A percentile compares a stretch with the other conserved stretches of the same genome.
Conservation (phyloP, 1,284 basidiomycete species). For the Athelia sp. region DNA sequence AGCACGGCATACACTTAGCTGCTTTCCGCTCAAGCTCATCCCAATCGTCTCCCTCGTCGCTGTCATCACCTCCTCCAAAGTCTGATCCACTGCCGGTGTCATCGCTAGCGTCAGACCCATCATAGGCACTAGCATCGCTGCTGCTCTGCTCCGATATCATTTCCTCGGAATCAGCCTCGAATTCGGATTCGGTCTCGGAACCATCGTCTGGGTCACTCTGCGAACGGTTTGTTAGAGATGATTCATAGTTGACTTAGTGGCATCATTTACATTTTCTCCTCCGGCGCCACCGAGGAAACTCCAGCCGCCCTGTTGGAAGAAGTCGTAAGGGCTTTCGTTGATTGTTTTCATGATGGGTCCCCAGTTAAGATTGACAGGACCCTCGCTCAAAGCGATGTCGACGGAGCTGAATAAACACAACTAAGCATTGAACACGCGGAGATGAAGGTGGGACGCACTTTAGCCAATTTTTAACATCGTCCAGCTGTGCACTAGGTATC, state of each 20-base stretch:
- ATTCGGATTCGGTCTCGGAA: constrained; percentile 77
- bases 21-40: constrained; percentile 92
- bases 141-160: constrained; percentile 41
- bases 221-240: constrained; percentile 6
- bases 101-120: constrained; percentile 60
- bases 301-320: constrained; percentile 97
- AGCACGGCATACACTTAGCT: constrained; percentile 57
- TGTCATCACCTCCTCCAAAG: constrained; percentile 46
- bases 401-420: constrained; percentile 62
- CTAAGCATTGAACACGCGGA: constrained; percentile 3
- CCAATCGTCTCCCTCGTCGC: constrained; percentile 90
- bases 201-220: constrained; percentile 68
- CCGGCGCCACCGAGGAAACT: constrained; percentile 80
- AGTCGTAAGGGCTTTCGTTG: constrained; percentile 93
- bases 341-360: constrained; percentile 96
- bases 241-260: constrained; percentile 6
- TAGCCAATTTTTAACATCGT: constrained; percentile 98
- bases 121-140: constrained; percentile 52
- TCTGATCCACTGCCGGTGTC: constrained; percentile 36
- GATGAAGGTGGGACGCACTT: constrained; percentile 56
- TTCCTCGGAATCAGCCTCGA: constrained; percentile 62
- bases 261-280: constrained; percentile 52
- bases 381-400: constrained; percentile 94
- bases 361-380: constrained; percentile 98
- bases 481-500: constrained; percentile 85